phyloP scores from a whole-genome alignment of 495 filamentous ascomycete species.

The Talaromyces liani region DNA sequence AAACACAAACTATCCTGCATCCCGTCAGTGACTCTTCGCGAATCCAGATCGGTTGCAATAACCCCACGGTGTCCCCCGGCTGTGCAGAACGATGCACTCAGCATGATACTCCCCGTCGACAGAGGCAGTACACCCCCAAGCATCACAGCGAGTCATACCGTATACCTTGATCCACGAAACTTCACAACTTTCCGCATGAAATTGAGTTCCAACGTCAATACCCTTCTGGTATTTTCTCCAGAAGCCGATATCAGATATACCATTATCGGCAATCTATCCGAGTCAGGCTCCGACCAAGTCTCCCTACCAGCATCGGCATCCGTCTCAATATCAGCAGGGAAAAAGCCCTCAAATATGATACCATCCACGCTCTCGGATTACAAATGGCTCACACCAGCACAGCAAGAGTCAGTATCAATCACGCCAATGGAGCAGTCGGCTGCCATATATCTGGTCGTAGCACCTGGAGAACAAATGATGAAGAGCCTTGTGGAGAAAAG shows the following conservation, averaged over 20 bases:
- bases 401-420: conserved; percentile 17
- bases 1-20: conserved; percentile 18
- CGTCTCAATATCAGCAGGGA: conserved; percentile 1
- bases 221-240: conserved; percentile 21
- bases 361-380: neutral
- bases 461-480: conserved; percentile 23
- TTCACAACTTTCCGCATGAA: conserved; percentile 28
- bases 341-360: conserved; percentile 2
- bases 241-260: conserved; percentile 23
- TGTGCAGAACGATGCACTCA: conserved; percentile 19
- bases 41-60: conserved; percentile 25
- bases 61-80: conserved; percentile 19
- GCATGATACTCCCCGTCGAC: conserved; percentile 16
- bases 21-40: conserved; percentile 22
- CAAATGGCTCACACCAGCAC: conserved; percentile 20
- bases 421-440: conserved; percentile 11
- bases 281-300: neutral
- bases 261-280: conserved; percentile 10
- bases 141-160: conserved; percentile 20
- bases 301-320: neutral
- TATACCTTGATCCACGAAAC: conserved; percentile 26
- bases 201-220: conserved; percentile 20
- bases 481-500: conserved; percentile 20
- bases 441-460: conserved; percentile 20
- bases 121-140: conserved; percentile 10